Base-by-base conservation (phyloP, 148 eudicot genomes). In the Polygonum aviculare region DNA sequence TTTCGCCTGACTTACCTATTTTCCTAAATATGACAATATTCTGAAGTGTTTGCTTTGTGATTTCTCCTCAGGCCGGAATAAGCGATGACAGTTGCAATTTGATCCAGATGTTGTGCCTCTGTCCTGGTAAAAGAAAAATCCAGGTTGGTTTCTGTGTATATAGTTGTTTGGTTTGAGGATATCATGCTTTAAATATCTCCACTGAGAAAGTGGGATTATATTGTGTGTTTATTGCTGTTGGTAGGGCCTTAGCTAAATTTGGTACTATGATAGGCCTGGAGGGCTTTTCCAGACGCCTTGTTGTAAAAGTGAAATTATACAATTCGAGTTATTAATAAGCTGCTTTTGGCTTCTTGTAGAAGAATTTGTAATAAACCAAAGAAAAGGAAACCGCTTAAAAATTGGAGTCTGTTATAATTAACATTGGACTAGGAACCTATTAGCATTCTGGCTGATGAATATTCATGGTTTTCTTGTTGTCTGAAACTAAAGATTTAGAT, bases 241-340 rank as follows among this genome's bases (percentile, higher is more conserved):
- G 33, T 65, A 65, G 40, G 41, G 9, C 5, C 15, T 65, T 65
- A 65, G 71, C 40, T 65, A 36, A 65, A 65, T 65, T 33, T 65
- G 71, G 35, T 60, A 60, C 9, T 36, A 40, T 65, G 71, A 65
- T 65, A 65, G 71, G 71, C 71, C 41, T 65, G 71, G 41, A 35
- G 71, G 71, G 41, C 19, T 35, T 65, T 36, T 36, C 41, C 71
- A 36, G 71, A n/a, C 71, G 9, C n/a, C 40, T 65, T 35, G 71
- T 65, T 65, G 71, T 65, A 36, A 65, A 35, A 65, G 71, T 65
- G n/a, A 65, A 33, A 12, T 3, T 65, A 36, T 36, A 35, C 71
- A 41, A 18, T 33, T 35, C 35, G 33, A 14, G 71, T 35, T 35
- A 65, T 65, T 65, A 21, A 36, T 36, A 36, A 65, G 71, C 41